Evolutionary conservation across 2,329 filamentous ascomycete species (phyloP).

Genomic region (Colletotrichum ledebouriae): DNA sequence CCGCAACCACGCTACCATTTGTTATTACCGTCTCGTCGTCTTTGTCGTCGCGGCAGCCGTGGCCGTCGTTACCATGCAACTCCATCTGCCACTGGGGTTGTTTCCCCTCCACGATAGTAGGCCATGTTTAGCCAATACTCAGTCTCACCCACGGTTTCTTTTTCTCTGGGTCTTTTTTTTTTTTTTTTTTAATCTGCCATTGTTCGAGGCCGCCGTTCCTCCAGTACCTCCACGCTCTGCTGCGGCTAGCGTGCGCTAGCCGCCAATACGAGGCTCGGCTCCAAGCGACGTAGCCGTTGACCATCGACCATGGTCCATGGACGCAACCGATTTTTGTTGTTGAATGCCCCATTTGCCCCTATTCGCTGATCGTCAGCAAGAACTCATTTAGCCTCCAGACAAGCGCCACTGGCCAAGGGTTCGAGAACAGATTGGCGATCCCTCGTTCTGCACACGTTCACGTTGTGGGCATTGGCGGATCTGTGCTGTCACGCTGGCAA

Average conservation of each 20-base stretch:
- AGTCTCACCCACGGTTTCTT: constrained; percentile 22
- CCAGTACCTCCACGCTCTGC: constrained; percentile 7
- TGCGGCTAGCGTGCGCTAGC: constrained; percentile 18
- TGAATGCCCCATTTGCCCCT: constrained; percentile 14
- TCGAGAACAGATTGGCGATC: constrained; percentile 32
- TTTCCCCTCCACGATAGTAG: neutral
- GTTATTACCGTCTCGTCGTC: constrained; percentile 4
- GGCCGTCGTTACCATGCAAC: constrained; percentile 27
- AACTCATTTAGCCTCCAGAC: neutral
- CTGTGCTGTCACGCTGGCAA: neutral
- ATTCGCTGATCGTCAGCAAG: constrained; percentile 26
- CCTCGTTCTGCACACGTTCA: constrained; percentile 17
- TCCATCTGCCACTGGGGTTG: constrained; percentile 6
- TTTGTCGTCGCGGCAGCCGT: constrained; percentile 20
- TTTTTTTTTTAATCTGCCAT: neutral
- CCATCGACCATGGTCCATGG: neutral
- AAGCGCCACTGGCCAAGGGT: constrained; percentile 16
- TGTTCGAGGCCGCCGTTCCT: neutral
- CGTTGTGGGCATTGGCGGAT: neutral
- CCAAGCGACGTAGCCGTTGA: constrained; percentile 18
- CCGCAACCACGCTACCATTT: constrained; percentile 1
- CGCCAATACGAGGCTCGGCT: constrained; percentile 27
- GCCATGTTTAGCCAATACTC: neutral
- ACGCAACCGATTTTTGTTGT: constrained; percentile 13
- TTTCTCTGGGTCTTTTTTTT: constrained; percentile 9